Evolutionary conservation across 106 monocot species (phyloP).

Genomic region (Dactylorhiza incarnata): DNA sequence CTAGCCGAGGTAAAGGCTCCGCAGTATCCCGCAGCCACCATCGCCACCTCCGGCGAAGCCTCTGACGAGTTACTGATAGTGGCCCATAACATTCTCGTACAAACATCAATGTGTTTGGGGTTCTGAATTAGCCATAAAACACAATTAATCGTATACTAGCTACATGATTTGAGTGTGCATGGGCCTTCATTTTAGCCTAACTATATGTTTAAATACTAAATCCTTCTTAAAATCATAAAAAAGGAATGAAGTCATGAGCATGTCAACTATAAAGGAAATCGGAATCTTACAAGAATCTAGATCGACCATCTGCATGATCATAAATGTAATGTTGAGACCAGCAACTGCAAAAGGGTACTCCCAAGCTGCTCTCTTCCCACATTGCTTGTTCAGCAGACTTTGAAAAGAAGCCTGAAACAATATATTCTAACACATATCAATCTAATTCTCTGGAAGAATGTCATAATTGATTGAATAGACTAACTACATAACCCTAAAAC

Average conservation of each 20-base stretch:
- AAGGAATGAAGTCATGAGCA: neutral
- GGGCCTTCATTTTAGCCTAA: neutral
- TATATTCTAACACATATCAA: conserved; percentile 2
- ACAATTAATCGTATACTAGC: no score
- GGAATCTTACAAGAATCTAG: conserved; percentile 5
- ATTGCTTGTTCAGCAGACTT: conserved; percentile 59
- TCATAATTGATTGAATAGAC: neutral
- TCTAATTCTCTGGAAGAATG: neutral
- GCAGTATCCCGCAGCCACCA: no score
- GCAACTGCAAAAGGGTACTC: conserved; percentile 97
- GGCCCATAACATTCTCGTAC: no score
- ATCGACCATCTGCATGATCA: conserved; percentile 93
- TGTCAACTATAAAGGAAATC: neutral
- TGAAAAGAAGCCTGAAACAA: conserved; percentile 63
- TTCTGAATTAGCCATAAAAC: no score
- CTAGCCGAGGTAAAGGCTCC: no score
- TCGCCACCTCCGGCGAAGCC: no score
- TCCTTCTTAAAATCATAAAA: neutral
- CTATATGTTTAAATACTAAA: neutral
- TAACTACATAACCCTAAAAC: neutral
- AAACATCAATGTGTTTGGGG: no score
- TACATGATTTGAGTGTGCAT: no score
- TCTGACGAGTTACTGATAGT: no score
- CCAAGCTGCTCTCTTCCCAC: conserved; percentile 72
- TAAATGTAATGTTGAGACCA: conserved; percentile 92